Base-by-base conservation (phyloP, 2,329 filamentous ascomycete species). In the Lachnellula hyalina region DNA sequence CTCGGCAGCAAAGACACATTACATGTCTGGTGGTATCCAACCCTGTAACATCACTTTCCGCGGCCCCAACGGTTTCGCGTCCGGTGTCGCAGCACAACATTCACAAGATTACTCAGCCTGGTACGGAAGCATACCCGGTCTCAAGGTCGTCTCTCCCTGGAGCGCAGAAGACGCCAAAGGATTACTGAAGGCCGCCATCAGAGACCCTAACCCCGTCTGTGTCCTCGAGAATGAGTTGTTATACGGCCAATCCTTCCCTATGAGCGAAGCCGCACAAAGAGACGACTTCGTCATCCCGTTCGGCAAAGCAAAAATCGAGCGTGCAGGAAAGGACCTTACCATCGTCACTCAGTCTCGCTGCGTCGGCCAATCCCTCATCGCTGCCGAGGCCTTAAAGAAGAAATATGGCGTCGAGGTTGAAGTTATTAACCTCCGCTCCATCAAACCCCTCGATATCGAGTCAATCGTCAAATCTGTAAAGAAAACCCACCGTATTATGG, bases 1-100 rank as follows among this genome's bases (percentile, higher is more conserved):
- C 85, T 97, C 93, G 49, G 94, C 82, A 67, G 94, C 91, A 71
- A 99, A 99, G 83, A 99, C 94, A 55, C 93, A 99, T 71, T 99
- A 99, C 82, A 99, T 99, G 94, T 97, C 94, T 62, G 94, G 94
- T 69, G 94, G 94, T 74, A 97, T 96, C 74, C 94, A 99, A 78
- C 94, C 94, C 68, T 99, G 94, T 80, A 97, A 97, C 81, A 93
- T 99, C 77, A 97, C 94, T 67, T 99, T 99, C 87, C 92, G 94
- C 73, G 94, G 94, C 52, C 94, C 94, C 76, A 99, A 99, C 78
- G 94, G 94, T 69, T 99, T 99, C 75, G 94, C 94, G 60, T 72
- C 93, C 58, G 94, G 94, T 82, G 94, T 99, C 68, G 94, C 79
- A 63, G 94, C 94, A 58, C 94, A 99, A 81, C 94, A 99, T 82